Base-by-base conservation (phyloP, 768 basidiomycete species). In the Phanerodontia chrysosporium region DNA sequence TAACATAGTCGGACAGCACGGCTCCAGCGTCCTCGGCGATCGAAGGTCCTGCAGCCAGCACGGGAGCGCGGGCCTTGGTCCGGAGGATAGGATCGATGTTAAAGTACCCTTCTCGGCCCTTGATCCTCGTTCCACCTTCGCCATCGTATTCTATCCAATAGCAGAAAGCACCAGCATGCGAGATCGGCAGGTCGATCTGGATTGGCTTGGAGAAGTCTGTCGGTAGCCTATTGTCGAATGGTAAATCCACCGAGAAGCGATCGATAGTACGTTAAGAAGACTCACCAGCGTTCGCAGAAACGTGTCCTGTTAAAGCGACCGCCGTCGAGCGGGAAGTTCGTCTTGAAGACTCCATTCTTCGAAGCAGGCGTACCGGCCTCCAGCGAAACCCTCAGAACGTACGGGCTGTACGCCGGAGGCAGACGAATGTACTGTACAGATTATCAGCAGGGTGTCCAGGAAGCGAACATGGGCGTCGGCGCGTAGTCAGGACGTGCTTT, bases 291-390 rank as follows among this genome's bases (percentile, higher is more conserved):
- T 71, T 93, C 80, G 1, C 84, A 78, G 69, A 89, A 92, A 51
- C 74, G 80, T 61, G 87, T 84, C 28, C 97, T 82, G 45, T 83
- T 82, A 70, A 98, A 98, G 21, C 71, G 74, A 32, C 94, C 93
- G 3, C 95, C 96, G 65, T 98, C 91, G 6, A 99, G 80, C 1
- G 97, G 97, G 67, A 98, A 98, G 71, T 98, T 98, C 58, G 95
- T 96, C 76, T 89, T 93, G 73, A 99, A 90, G 1, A 94, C 82
- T 53, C 95, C 97, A 66, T 95, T 92, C 67, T 85, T 87, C 8
- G 92, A 84, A 10, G 93, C 92, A 1, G 92, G 87, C 2, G 95
- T 95, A 7, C 97, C 97, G 0, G 96, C 91, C 49, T 95, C 90
- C 51, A 98, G 80, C 21, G 90, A 88, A 35, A 99, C 89, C 55